phyloP scores from a whole-genome alignment of 1,284 basidiomycete genomes.

The Pseudozyma pruni region DNA sequence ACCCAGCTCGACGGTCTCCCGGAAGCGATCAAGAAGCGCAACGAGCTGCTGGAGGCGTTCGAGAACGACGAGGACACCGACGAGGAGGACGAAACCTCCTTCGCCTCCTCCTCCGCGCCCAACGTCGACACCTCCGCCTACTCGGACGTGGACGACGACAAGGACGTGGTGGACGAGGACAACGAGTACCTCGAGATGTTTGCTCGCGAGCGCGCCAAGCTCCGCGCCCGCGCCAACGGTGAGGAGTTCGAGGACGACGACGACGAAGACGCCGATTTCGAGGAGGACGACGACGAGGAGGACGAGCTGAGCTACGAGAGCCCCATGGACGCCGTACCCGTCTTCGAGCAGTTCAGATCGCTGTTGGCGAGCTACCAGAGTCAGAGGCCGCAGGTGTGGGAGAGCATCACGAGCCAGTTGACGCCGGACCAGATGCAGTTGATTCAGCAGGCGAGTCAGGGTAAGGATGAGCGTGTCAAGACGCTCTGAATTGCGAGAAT shows the following conservation, averaged over 20 bases:
- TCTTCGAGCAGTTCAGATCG: slow-evolving; percentile 57
- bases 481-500: slow-evolving; percentile 16
- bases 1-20: slow-evolving; percentile 58
- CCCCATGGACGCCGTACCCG: slow-evolving; percentile 57
- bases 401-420: slow-evolving; percentile 26
- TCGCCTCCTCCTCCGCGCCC: slow-evolving; percentile 26
- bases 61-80: slow-evolving; percentile 60
- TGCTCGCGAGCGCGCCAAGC: slow-evolving; percentile 55
- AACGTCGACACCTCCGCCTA: slow-evolving; percentile 25
- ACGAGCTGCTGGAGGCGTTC: slow-evolving; percentile 58
- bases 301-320: slow-evolving; percentile 60
- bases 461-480: slow-evolving; percentile 40
- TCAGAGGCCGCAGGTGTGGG: slow-evolving; percentile 43
- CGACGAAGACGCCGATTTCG: slow-evolving; percentile 46
- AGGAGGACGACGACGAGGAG: slow-evolving; percentile 51
- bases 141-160: slow-evolving; percentile 60
- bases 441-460: slow-evolving; percentile 34
- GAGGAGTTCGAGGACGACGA: slow-evolving; percentile 51
- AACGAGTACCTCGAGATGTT: slow-evolving; percentile 67
- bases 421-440: slow-evolving; percentile 49
- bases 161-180: slow-evolving; percentile 65
- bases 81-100: slow-evolving; percentile 49
- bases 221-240: slow-evolving; percentile 51
- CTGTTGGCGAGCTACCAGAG: slow-evolving; percentile 48
- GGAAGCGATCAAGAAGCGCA: slow-evolving; percentile 56